phyloP scores from a whole-genome alignment of 2,329 filamentous ascomycete genomes.

The Fusarium illudens region DNA sequence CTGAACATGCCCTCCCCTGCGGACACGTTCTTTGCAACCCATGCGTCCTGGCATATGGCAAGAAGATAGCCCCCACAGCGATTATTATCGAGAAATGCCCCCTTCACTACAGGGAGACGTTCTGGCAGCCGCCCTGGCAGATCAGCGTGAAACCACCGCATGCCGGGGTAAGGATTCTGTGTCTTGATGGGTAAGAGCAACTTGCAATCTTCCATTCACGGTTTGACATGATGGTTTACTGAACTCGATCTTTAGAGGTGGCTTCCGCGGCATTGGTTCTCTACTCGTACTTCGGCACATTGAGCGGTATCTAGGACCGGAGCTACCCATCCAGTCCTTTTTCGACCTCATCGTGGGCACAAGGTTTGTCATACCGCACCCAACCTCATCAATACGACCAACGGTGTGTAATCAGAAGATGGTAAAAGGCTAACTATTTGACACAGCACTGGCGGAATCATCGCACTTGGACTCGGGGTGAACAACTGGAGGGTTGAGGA shows the following conservation, averaged over 20 bases:
- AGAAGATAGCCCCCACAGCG: neutral
- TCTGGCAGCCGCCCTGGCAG: neutral
- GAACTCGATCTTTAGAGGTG: neutral
- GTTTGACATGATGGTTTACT: too few species aligned
- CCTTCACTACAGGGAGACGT: neutral
- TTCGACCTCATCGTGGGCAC: constrained; percentile 14
- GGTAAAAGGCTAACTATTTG: neutral
- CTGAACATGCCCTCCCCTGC: constrained; percentile 8
- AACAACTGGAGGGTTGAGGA: neutral
- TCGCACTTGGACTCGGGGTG: constrained; percentile 7
- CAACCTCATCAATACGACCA: too few species aligned
- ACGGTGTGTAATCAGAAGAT: too few species aligned
- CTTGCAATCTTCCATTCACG: too few species aligned
- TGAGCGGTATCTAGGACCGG: neutral
- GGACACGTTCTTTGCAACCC: constrained; percentile 7
- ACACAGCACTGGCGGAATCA: constrained; percentile 9
- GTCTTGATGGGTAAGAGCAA: constrained; percentile 7
- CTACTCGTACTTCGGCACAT: constrained; percentile 1
- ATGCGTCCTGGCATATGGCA: constrained; percentile 2
- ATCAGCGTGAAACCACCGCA: constrained; percentile 10
- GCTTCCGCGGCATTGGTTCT: constrained; percentile 1
- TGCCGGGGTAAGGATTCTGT: constrained; percentile 6
- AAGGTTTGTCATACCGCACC: neutral
- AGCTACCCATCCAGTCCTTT: constrained; percentile 2
- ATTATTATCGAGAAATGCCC: neutral